Evolutionary conservation across 2,329 filamentous ascomycete genomes (phyloP), one percentile per base, ranked within the genome.

Genomic region (Botryotinia calthae): DNA sequence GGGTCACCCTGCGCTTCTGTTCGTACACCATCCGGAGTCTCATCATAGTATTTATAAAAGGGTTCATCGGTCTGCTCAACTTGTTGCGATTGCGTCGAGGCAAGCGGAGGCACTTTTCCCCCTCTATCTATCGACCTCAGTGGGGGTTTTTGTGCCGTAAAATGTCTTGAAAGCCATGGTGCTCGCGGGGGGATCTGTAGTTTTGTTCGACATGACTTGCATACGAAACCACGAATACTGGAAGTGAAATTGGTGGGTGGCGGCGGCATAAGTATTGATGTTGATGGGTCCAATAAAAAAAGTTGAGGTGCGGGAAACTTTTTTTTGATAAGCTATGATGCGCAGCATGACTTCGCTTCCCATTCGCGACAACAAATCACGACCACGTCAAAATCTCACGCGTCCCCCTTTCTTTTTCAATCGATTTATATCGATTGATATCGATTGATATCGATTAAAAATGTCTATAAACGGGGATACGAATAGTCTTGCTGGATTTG

Each of bases 141-240:
- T 34, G 68, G 73, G 34, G 61, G n/a, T 46, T 54, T 71, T 56
- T 74, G 64, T 48, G 68, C 76, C 25, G 75, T 72, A 25, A 78
- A 42, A 72, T 73, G 77, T 73, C 79, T 76, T 54, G 73, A 73
- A 48, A 75, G 64, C 75, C 76, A 79, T 77, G 71, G 73, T 67
- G 75, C 58, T 67, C 67, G 75, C 69, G 72, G 72, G 40, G 73
- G 61, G 51, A 54, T 51, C 72, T 77, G 74, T 73, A 80, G 71
- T 75, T 79, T 79, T 37, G 76, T 76, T 64, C 78, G 73, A 71
- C 80, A 81, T 76, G 80, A 79, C 70, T 73, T 78, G 74, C 80
- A 81, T 22, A 81, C 76, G 68, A 77, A 81, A 6, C 78, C 78
- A 74, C 76, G 74, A 71, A 78, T 72, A 74, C 74, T 77, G 51